Percentiles rank a stretch among this genome's conserved stretches.
phyloP scores from a whole-genome alignment of 176 grass and related monocot genomes.

The Eragrostis nindensis region DNA sequence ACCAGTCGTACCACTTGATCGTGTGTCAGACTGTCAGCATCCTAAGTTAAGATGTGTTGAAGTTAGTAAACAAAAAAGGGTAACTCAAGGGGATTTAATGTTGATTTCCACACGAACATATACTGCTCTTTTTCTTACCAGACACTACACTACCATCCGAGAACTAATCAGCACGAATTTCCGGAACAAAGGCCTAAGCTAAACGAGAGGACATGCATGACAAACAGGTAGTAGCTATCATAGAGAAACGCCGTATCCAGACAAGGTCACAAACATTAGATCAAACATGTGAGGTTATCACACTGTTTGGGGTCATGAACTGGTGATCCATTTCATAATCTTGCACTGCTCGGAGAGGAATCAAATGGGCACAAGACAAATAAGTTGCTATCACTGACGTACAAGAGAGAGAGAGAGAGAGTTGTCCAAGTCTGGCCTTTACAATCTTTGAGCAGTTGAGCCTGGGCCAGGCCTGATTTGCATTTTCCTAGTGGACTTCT shows the following conservation, averaged over 20 bases:
- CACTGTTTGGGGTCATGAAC: constrained; percentile 11
- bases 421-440: neutral
- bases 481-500: too few relatives aligned
- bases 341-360: neutral
- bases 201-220: neutral
- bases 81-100: too few relatives aligned
- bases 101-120: too few relatives aligned
- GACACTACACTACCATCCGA: neutral
- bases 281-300: constrained; percentile 27
- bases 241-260: constrained; percentile 24
- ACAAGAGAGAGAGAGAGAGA: too few relatives aligned
- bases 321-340: constrained; percentile 31
- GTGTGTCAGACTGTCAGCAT: constrained; percentile 22
- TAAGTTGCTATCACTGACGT: constrained; percentile 2
- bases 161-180: neutral
- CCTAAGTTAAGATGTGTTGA: neutral
- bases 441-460: neutral
- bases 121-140: neutral
- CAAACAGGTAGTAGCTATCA: neutral
- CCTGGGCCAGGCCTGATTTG: constrained; percentile 8
- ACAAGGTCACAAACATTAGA: constrained; percentile 25
- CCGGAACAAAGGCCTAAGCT: neutral
- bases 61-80: neutral
- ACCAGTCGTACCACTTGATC: neutral
- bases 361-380: neutral